Percentiles rank a stretch among this genome's conserved stretches.
These are phyloP conservation scores for Hortaea sp. DNA, from an alignment of 2,329 filamentous ascomycete genomes.

Conservation along the genomic window DNA sequence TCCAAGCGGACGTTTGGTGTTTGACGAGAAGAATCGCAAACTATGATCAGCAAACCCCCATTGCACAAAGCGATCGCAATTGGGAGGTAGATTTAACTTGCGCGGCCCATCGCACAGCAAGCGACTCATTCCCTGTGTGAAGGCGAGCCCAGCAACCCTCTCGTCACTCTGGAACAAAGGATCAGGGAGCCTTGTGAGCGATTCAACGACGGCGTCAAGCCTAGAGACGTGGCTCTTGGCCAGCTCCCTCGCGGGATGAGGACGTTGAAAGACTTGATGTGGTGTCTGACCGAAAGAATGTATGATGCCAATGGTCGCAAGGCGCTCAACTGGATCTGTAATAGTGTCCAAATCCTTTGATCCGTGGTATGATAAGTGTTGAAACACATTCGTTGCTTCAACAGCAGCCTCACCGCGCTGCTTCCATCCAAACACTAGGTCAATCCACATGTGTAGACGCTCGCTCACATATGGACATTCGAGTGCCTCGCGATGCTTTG, in stretches of 20 bases:
- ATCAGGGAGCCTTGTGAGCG: slow-evolving; percentile 66
- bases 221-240: slow-evolving; percentile 52
- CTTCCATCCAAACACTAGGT: slow-evolving; percentile 87
- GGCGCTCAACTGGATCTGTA: slow-evolving; percentile 72
- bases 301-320: slow-evolving; percentile 88
- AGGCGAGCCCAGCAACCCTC: slow-evolving; percentile 66
- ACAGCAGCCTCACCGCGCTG: slow-evolving; percentile 87
- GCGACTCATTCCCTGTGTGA: slow-evolving; percentile 69
- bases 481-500: slow-evolving; percentile 88
- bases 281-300: slow-evolving; percentile 98
- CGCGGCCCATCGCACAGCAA: slow-evolving; percentile 76
- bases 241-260: slow-evolving; percentile 62
- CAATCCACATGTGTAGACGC: slow-evolving; percentile 88
- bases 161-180: slow-evolving; percentile 69
- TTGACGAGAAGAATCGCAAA: slow-evolving; percentile 79
- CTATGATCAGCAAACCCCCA: slow-evolving; percentile 95
- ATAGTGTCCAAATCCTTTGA: slow-evolving; percentile 89
- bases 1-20: slow-evolving; percentile 72
- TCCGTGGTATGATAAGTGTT: slow-evolving; percentile 88
- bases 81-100: slow-evolving; percentile 74
- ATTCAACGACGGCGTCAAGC: slow-evolving; percentile 68
- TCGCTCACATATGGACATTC: slow-evolving; percentile 89
- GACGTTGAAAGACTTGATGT: slow-evolving; percentile 78
- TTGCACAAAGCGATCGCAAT: slow-evolving; percentile 83
- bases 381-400: slow-evolving; percentile 89